Percentiles rank a stretch among this genome's conserved stretches.
These are phyloP conservation scores for Anisodus tanguticus DNA, from an alignment of 257 asterid genomes.

Conservation along the genomic window DNA sequence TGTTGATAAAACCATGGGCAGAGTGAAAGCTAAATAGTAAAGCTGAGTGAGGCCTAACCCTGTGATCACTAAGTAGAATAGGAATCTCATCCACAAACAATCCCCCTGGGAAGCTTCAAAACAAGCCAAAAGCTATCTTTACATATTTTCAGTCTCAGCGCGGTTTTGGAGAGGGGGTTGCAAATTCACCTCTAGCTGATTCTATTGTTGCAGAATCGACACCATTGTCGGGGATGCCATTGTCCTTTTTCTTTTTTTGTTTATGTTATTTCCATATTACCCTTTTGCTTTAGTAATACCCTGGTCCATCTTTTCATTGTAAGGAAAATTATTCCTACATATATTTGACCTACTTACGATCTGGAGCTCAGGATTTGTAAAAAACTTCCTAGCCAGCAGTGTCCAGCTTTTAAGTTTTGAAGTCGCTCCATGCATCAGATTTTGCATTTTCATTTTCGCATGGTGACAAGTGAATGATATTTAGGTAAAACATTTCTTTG, in stretches of 20 bases:
- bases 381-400: neutral
- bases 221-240: neutral
- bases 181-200: neutral
- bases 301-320: neutral
- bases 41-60: neutral
- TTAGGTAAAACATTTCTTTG: neutral
- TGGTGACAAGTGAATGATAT: neutral
- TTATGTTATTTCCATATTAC: neutral
- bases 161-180: neutral
- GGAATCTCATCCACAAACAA: neutral
- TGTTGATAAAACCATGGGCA: neutral
- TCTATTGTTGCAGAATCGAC: neutral
- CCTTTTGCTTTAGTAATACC: neutral
- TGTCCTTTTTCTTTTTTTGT: neutral
- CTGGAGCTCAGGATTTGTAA: neutral
- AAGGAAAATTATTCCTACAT: neutral
- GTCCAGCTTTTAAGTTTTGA: neutral
- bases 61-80: neutral
- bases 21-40: neutral
- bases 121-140: neutral
- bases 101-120: neutral
- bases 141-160: neutral
- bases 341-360: neutral
- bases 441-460: neutral
- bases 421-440: neutral